Conservation (phyloP, 2,329 filamentous ascomycete genomes). For the Cercospora sojina region DNA sequence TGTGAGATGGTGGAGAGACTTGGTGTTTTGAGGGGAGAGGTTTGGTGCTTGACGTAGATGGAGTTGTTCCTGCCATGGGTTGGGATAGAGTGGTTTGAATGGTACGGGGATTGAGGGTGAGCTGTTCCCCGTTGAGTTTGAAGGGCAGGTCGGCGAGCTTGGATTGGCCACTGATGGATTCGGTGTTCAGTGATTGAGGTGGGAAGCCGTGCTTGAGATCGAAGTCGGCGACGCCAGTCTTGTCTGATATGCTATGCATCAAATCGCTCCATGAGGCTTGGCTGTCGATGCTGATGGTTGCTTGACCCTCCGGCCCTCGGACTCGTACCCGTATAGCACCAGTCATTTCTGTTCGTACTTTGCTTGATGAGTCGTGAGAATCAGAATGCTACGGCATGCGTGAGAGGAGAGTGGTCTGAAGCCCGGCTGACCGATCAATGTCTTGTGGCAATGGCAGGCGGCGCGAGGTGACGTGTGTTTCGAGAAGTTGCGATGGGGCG, state of each 20-base stretch:
- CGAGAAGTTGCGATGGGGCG: constrained; percentile 10
- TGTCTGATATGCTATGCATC: constrained; percentile 59
- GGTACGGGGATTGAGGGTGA: constrained; percentile 59
- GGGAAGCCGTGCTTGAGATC: constrained; percentile 85
- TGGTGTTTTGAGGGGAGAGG: constrained; percentile 29
- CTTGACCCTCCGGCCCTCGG: constrained; percentile 70
- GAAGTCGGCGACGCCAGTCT: constrained; percentile 65
- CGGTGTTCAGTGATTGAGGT: constrained; percentile 65
- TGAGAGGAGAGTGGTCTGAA: not conserved
- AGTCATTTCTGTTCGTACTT: constrained; percentile 15
- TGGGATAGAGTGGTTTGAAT: constrained; percentile 38
- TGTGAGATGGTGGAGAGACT: constrained; percentile 30
- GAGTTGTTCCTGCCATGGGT: constrained; percentile 31
- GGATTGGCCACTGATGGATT: constrained; percentile 51
- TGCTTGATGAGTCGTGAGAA: not conserved
- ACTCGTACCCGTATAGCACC: constrained; percentile 68
- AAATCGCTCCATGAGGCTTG: constrained; percentile 65
- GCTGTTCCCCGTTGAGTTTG: constrained; percentile 66
- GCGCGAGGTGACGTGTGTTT: constrained; percentile 12
- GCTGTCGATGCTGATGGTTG: constrained; percentile 67
- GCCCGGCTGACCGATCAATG: not conserved
- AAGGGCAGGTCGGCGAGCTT: constrained; percentile 58
- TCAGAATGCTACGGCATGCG: not conserved
- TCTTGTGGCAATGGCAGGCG: constrained; percentile 15
- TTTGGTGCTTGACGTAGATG: constrained; percentile 27